These are phyloP conservation scores for Penicillium sp. DNA, from an alignment of 2,329 filamentous ascomycete genomes.

Conservation along the genomic window DNA sequence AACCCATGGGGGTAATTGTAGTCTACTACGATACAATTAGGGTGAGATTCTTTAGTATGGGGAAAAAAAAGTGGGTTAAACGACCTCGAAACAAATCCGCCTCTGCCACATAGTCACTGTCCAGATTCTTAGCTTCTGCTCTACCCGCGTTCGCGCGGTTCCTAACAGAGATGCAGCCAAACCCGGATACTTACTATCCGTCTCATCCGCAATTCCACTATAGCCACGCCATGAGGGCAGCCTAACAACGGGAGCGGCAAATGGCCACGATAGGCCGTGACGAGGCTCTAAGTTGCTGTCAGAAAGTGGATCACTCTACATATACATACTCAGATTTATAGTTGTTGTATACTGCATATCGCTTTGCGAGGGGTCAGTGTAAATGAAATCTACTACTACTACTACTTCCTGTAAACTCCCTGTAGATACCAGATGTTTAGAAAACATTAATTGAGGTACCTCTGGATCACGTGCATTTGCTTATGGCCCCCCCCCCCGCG, in stretches of 20 bases:
- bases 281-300: conserved; percentile 23
- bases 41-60: too few relatives aligned
- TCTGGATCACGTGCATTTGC: too few relatives aligned
- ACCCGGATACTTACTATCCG: conserved; percentile 8
- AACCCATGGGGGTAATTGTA: too few relatives aligned
- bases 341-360: conserved; percentile 5
- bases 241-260: conserved; percentile 13
- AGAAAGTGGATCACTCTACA: conserved; percentile 20
- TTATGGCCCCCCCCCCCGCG: too few relatives aligned
- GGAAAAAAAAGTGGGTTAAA: too few relatives aligned
- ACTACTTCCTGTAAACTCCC: neutral
- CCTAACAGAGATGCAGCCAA: conserved; percentile 16
- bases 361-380: conserved; percentile 2
- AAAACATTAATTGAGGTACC: too few relatives aligned
- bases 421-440: too few relatives aligned
- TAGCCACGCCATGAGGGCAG: conserved; percentile 8
- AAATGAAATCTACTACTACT: conserved; percentile 2
- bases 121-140: conserved; percentile 12
- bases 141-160: conserved; percentile 14
- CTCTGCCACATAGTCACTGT: conserved; percentile 11
- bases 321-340: conserved; percentile 13
- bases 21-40: too few relatives aligned
- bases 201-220: conserved; percentile 7
- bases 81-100: conserved; percentile 8
- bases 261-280: conserved; percentile 20